Percentiles rank a stretch among this genome's conserved stretches.
These are phyloP conservation scores for Auricularia sp. DNA, from an alignment of 768 basidiomycete genomes.

Conservation along the genomic window DNA sequence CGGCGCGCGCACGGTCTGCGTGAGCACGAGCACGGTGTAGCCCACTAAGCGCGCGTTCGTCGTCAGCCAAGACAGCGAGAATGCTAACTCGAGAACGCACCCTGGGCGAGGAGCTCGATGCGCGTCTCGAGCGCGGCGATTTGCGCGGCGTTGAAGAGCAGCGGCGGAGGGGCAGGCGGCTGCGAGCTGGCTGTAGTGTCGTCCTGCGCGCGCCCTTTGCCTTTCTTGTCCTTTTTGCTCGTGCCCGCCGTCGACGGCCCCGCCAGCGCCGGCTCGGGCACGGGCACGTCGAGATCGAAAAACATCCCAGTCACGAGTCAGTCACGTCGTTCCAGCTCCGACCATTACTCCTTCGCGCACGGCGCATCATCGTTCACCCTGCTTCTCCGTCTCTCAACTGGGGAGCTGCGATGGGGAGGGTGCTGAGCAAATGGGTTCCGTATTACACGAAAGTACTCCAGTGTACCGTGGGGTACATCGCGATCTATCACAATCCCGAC, in stretches of 20 bases:
- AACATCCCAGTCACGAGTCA: conserved; percentile 32
- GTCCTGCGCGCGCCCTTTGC: conserved; percentile 23
- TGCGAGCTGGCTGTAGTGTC: conserved; percentile 1
- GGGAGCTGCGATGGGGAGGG: too few species aligned
- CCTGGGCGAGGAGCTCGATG: conserved; percentile 61
- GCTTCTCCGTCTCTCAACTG: too few species aligned
- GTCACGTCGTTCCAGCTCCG: too few species aligned
- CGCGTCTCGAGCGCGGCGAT: conserved; percentile 48
- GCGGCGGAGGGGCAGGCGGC: conserved; percentile 2
- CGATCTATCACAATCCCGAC: too few species aligned
- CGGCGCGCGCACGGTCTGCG: conserved; percentile 59
- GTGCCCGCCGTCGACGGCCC: conserved; percentile 7
- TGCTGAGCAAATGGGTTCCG: too few species aligned
- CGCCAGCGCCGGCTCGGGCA: conserved; percentile 25
- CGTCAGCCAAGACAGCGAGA: background rate
- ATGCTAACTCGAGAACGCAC: conserved; percentile 35
- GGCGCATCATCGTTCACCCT: too few species aligned
- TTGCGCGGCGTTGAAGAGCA: conserved; percentile 45
- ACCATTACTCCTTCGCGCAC: too few species aligned
- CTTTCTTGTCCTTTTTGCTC: conserved; percentile 2
- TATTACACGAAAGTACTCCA: too few species aligned
- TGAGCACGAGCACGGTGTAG: conserved; percentile 73
- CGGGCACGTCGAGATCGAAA: conserved; percentile 59
- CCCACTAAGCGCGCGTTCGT: conserved; percentile 49
- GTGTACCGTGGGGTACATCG: too few species aligned